These are phyloP conservation scores for Lasiosphaeria miniovina DNA, from an alignment of 495 filamentous ascomycete genomes.

Conservation along the genomic window DNA sequence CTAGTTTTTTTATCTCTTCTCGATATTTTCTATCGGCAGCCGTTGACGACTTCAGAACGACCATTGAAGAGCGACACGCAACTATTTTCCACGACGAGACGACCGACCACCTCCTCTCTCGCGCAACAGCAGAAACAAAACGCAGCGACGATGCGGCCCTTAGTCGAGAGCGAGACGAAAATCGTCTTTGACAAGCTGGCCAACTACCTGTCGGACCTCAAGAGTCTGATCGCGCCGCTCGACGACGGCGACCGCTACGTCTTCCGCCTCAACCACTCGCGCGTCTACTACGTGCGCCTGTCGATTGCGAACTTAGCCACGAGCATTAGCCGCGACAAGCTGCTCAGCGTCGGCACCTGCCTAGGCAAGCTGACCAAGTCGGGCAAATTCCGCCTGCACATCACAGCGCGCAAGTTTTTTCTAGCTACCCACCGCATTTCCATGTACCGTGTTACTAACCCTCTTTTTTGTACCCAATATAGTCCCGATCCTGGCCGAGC, in stretches of 20 bases:
- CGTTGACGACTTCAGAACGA: not conserved
- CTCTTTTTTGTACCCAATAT: not conserved
- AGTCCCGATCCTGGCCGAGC: conserved; percentile 76
- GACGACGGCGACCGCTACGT: conserved; percentile 72
- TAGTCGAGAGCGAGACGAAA: conserved; percentile 70
- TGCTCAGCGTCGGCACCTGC: conserved; percentile 83
- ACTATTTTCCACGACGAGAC: not conserved
- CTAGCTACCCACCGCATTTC: not conserved
- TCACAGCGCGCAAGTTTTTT: conserved; percentile 55
- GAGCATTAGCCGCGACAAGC: conserved; percentile 68
- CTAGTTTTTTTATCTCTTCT: not conserved
- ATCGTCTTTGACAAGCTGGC: conserved; percentile 68
- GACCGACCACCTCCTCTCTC: not conserved
- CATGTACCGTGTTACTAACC: too few species aligned
- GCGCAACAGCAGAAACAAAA: not conserved
- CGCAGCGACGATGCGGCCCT: conserved; percentile 58
- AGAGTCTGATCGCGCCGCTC: conserved; percentile 71
- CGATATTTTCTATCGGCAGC: not conserved
- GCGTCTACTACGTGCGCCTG: conserved; percentile 79
- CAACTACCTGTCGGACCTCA: conserved; percentile 50
- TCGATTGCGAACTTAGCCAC: conserved; percentile 89
- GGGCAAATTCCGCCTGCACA: conserved; percentile 80
- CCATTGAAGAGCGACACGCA: not conserved
- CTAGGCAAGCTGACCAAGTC: conserved; percentile 88
- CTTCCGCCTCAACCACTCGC: conserved; percentile 71